A percentile compares a stretch with the other conserved stretches of the same genome.
Evolutionary conservation across 208 protist genomes (phyloP).

Genomic region (Crithidia sp.): DNA sequence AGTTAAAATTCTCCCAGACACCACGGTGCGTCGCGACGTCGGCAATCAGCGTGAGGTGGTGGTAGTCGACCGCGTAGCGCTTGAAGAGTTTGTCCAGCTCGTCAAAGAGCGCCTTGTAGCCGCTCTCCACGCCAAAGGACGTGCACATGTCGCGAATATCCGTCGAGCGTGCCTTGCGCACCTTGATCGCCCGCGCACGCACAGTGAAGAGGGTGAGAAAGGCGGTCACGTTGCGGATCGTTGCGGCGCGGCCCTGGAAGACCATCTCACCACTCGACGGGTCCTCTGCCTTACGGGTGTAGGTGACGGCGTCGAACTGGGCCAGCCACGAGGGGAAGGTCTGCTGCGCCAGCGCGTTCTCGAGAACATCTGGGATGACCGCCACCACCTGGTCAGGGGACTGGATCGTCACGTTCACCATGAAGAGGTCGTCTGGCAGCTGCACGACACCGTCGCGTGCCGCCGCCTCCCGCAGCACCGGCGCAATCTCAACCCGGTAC

Average conservation of each 20-base stretch:
- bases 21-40: constrained; percentile 90
- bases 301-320: constrained; percentile 81
- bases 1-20: constrained; percentile 90
- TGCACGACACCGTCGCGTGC: constrained; percentile 41
- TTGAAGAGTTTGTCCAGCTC: constrained; percentile 90
- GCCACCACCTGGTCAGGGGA: constrained; percentile 58
- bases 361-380: constrained; percentile 83
- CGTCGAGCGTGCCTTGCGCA: constrained; percentile 76
- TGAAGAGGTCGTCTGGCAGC: constrained; percentile 65
- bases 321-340: constrained; percentile 78
- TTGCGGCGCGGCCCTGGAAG: constrained; percentile 80
- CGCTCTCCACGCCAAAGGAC: constrained; percentile 85
- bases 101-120: constrained; percentile 75
- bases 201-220: constrained; percentile 87
- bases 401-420: constrained; percentile 72
- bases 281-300: constrained; percentile 78
- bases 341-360: constrained; percentile 58
- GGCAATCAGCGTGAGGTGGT: constrained; percentile 89
- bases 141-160: constrained; percentile 86
- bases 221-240: constrained; percentile 66
- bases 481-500: constrained; percentile 59
- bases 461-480: constrained; percentile 46
- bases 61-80: constrained; percentile 88
- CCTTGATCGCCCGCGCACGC: constrained; percentile 55
- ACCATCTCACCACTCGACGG: constrained; percentile 77